phyloP scores from a whole-genome alignment of 1,139 yeast species.

The Candida gigantensis region DNA sequence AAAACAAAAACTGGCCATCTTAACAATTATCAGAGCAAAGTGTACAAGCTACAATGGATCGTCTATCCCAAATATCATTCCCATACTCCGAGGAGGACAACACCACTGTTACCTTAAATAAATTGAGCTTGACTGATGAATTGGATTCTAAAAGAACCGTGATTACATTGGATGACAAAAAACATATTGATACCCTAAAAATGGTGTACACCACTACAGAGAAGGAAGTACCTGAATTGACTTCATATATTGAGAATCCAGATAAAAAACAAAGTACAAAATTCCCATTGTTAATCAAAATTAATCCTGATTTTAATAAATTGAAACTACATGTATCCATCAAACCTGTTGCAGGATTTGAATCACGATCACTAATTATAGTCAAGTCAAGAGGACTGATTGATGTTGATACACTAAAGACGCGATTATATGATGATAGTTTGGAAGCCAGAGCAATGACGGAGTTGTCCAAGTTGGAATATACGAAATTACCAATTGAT shows the following conservation, averaged over 20 bases:
- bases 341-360: constrained; percentile 12
- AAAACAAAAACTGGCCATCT: too few species aligned
- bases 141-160: constrained; percentile 22
- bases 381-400: constrained; percentile 22
- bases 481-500: constrained; percentile 29
- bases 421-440: constrained; percentile 9
- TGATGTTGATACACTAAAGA: constrained; percentile 11
- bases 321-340: constrained; percentile 32
- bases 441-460: constrained; percentile 5
- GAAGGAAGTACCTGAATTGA: constrained; percentile 16
- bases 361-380: constrained; percentile 25
- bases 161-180: constrained; percentile 20
- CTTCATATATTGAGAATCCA: constrained; percentile 29
- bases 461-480: constrained; percentile 30
- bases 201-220: constrained; percentile 18
- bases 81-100: constrained; percentile 25
- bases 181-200: constrained; percentile 18
- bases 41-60: constrained; percentile 11
- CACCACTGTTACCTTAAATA: constrained; percentile 23
- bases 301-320: constrained; percentile 23
- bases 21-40: too few species aligned
- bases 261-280: constrained; percentile 7
- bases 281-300: constrained; percentile 30
- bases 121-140: constrained; percentile 25
- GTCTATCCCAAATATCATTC: constrained; percentile 21